Conservation (phyloP, 257 asterid species). For the Voacanga thouarsii region DNA sequence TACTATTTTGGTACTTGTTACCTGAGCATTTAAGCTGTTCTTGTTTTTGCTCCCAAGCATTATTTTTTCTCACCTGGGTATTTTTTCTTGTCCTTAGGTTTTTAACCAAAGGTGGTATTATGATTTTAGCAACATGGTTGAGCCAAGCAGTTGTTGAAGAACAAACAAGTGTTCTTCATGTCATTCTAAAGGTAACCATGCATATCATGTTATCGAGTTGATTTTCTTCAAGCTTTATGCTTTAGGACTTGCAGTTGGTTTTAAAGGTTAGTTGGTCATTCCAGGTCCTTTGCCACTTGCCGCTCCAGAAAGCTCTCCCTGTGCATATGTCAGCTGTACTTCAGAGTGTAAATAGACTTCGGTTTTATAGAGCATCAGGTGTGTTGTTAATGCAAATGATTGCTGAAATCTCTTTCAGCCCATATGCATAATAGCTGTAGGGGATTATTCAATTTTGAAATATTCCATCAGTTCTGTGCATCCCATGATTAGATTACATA, state of each 20-base stretch:
- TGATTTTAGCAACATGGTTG: constrained; percentile 95
- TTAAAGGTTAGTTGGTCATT: constrained; percentile 22
- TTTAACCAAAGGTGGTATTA: constrained; percentile 71
- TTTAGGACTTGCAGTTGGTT: constrained; percentile 8
- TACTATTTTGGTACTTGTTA: constrained; percentile 59
- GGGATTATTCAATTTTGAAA: background rate
- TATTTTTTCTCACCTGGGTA: constrained; percentile 6
- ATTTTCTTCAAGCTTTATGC: background rate
- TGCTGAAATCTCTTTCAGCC: constrained; percentile 7
- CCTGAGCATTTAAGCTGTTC: constrained; percentile 7
- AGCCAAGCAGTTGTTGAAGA: constrained; percentile 90
- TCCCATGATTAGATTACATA: background rate
- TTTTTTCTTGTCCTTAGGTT: constrained; percentile 59
- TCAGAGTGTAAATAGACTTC: constrained; percentile 85
- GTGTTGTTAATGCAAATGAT: constrained; percentile 39
- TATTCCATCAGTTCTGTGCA: background rate
- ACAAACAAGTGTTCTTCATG: constrained; percentile 72
- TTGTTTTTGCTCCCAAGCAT: background rate
- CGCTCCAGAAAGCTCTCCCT: constrained; percentile 77
- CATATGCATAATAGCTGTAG: background rate
- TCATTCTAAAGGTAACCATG: constrained; percentile 61
- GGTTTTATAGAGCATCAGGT: constrained; percentile 90
- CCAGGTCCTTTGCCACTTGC: constrained; percentile 88
- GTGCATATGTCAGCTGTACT: constrained; percentile 92
- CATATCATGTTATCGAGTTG: background rate